Conservation (phyloP, 768 basidiomycete genomes). For the Chalciporus chontae region DNA sequence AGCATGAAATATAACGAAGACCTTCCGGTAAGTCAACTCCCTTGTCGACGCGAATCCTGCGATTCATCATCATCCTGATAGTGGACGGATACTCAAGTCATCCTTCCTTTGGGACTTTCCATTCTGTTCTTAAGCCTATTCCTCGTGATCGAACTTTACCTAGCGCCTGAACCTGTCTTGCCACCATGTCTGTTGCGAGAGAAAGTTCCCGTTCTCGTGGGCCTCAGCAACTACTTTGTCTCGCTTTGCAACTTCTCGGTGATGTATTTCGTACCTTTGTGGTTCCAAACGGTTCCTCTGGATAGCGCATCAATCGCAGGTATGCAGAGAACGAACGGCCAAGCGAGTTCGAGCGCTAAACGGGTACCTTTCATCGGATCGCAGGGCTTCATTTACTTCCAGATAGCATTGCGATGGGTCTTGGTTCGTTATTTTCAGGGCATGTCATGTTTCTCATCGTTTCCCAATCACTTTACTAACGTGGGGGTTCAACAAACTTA, state of each 20-base stretch:
- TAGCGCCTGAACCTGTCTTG: conserved; percentile 68
- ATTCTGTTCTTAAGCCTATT: conserved; percentile 48
- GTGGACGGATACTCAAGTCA: conserved; percentile 56
- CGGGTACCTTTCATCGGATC: background rate
- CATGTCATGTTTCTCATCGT: background rate
- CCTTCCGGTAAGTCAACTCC: conserved; percentile 42
- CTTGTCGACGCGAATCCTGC: background rate
- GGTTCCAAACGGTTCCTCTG: conserved; percentile 76
- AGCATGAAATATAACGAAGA: conserved; percentile 68
- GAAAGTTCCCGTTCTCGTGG: conserved; percentile 67
- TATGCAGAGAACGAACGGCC: conserved; percentile 24
- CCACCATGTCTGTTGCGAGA: conserved; percentile 62
- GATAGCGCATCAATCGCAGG: conserved; percentile 66
- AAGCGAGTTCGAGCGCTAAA: background rate
- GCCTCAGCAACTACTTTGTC: conserved; percentile 68
- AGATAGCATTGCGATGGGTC: conserved; percentile 46
- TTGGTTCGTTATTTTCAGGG: conserved; percentile 52
- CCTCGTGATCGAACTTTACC: conserved; percentile 53
- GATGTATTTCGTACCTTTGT: conserved; percentile 75
- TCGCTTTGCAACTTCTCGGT: conserved; percentile 71
- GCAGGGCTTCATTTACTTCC: conserved; percentile 49
- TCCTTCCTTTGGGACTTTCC: conserved; percentile 43
- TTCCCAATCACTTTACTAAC: background rate
- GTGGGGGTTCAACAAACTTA: conserved; percentile 2
- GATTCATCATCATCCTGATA: conserved; percentile 19